phyloP scores from a whole-genome alignment of 2,329 filamentous ascomycete genomes.

The Blastomyces parvus region DNA sequence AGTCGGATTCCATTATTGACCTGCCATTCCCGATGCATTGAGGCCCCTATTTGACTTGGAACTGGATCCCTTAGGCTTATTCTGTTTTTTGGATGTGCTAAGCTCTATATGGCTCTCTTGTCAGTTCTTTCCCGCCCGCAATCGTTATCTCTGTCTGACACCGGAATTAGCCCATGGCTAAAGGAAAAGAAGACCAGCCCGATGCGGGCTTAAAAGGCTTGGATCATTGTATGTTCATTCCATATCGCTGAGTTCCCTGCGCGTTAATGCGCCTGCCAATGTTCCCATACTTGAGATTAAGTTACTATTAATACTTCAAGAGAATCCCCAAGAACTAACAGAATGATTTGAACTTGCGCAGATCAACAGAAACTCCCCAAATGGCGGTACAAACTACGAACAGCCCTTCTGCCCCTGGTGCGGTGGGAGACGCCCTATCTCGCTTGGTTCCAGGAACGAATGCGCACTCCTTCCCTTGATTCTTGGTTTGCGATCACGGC shows the following conservation, averaged over 20 bases:
- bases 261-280: constrained; percentile 1
- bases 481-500: constrained; percentile 95
- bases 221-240: constrained; percentile 54
- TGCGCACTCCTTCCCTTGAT: constrained; percentile 77
- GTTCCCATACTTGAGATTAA: not conserved
- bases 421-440: constrained; percentile 94
- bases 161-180: constrained; percentile 25
- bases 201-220: constrained; percentile 68
- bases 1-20: not conserved
- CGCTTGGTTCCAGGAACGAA: constrained; percentile 68
- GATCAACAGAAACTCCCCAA: constrained; percentile 71
- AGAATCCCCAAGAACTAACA: not conserved
- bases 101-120: constrained; percentile 10
- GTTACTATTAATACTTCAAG: no score
- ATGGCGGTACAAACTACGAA: constrained; percentile 83
- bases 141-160: constrained; percentile 14
- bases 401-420: constrained; percentile 72
- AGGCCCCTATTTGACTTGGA: no score
- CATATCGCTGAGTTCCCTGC: constrained; percentile 7
- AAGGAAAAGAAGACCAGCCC: constrained; percentile 30
- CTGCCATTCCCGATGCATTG: not conserved
- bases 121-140: constrained; percentile 7
- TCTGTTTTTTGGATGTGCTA: not conserved
- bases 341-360: constrained; percentile 29
- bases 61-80: not conserved